Evolutionary conservation across 2,329 filamentous ascomycete genomes (phyloP).

Genomic region (Calycina marina): DNA sequence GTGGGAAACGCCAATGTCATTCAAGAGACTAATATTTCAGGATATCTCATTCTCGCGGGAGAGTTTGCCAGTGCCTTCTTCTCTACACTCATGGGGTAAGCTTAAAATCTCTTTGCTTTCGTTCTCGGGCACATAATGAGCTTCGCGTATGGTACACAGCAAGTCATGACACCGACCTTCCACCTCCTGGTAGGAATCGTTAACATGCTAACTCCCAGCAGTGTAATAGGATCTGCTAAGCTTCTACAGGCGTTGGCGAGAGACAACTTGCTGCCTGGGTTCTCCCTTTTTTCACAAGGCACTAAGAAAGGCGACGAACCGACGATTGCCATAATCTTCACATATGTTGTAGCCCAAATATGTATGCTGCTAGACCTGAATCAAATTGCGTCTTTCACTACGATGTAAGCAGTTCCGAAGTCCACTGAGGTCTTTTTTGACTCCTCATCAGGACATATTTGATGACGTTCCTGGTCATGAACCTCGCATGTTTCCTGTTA

Average conservation of each 20-base stretch:
- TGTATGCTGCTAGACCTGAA: slow-evolving; percentile 76
- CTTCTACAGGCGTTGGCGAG: slow-evolving; percentile 70
- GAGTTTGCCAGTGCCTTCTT: slow-evolving; percentile 76
- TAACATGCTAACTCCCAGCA: too few relatives aligned
- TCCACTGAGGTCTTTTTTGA: too few relatives aligned
- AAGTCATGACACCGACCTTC: too few relatives aligned
- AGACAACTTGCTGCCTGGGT: slow-evolving; percentile 64
- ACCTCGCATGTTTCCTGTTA: slow-evolving; percentile 72
- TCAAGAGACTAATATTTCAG: slow-evolving; percentile 65
- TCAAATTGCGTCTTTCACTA: slow-evolving; percentile 77
- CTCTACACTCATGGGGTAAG: slow-evolving; percentile 77
- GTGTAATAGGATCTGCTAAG: slow-evolving; percentile 72
- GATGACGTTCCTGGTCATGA: slow-evolving; percentile 86
- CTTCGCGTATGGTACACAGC: too few relatives aligned
- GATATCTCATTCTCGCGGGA: slow-evolving; percentile 58
- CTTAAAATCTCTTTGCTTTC: too few relatives aligned
- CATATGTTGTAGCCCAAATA: slow-evolving; percentile 60
- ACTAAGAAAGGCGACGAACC: slow-evolving; percentile 61
- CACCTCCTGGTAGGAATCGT: too few relatives aligned
- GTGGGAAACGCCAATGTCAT: slow-evolving; percentile 58
- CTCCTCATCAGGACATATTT: too few relatives aligned
- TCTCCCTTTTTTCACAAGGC: slow-evolving; percentile 60
- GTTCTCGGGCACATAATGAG: too few relatives aligned
- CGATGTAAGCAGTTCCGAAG: too few relatives aligned
- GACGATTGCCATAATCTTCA: slow-evolving; percentile 59